Evolutionary conservation across 495 filamentous ascomycete genomes (phyloP).

Genomic region (Thermothielavioides terrestris): DNA sequence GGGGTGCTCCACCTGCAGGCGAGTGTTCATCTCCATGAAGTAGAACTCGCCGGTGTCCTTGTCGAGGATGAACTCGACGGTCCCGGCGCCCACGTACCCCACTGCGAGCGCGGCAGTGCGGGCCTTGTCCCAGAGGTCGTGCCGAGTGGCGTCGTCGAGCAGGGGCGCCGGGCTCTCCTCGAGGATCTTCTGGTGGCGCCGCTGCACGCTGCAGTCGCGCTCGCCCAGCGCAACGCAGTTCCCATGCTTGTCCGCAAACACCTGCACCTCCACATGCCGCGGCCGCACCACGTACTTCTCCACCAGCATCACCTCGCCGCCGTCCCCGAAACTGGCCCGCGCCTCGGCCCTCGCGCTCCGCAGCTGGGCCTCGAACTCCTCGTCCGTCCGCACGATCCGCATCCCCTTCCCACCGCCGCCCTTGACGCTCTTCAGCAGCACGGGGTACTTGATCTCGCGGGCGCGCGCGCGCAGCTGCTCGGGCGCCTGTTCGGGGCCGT

Average conservation of each 20-base stretch:
- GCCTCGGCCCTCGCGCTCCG: constrained; percentile 85
- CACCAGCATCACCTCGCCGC: constrained; percentile 79
- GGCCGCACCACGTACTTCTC: constrained; percentile 95
- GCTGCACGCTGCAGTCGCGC: constrained; percentile 78
- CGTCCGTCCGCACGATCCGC: constrained; percentile 71
- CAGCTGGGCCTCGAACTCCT: constrained; percentile 74
- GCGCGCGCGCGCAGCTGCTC: constrained; percentile 63
- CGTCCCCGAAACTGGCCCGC: constrained; percentile 81
- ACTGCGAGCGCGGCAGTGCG: constrained; percentile 82
- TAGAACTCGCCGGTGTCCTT: constrained; percentile 89
- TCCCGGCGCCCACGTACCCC: constrained; percentile 91
- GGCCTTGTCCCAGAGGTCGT: constrained; percentile 92
- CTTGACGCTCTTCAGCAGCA: constrained; percentile 93
- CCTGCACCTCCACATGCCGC: constrained; percentile 93
- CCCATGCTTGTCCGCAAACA: constrained; percentile 87
- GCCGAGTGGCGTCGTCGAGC: constrained; percentile 64
- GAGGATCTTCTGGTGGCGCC: constrained; percentile 92
- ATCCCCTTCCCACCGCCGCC: constrained; percentile 98
- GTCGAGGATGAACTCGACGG: constrained; percentile 98
- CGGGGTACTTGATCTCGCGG: constrained; percentile 76
- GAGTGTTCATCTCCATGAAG: constrained; percentile 99
- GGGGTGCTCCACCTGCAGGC: constrained; percentile 94
- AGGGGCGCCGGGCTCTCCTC: constrained; percentile 93
- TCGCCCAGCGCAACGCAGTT: constrained; percentile 80
- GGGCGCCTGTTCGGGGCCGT: constrained; percentile 75